Base-by-base conservation (phyloP, 2,329 filamentous ascomycete genomes). In the Pezicula radicicola region DNA sequence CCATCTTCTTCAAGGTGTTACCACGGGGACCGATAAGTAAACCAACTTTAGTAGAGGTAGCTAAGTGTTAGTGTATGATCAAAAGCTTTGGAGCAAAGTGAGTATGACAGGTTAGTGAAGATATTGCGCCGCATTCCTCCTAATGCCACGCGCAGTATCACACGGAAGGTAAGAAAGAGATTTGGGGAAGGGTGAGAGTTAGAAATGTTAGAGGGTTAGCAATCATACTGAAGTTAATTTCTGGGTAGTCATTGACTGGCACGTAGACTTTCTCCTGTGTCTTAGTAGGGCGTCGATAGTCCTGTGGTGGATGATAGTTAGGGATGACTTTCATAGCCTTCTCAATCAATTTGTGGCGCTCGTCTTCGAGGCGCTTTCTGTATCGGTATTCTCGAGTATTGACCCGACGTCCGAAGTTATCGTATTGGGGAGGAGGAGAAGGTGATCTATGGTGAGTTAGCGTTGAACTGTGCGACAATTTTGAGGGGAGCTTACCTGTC, bases 191-290 rank as follows among this genome's bases (percentile, higher is more conserved):
- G 45, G 25, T 54, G 58, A 66, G 61, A 68, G 74, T 88, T 87
- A 88, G 85, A 82, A 80, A 73, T 78, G 85, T 89, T 87, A 86
- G 85, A 91, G 91, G 91, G 91, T 96, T 96, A 96, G 92, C 87
- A 92, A 94, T 93, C 93, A 93, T 97, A 99, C 94, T 99, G 91
- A 99, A 99, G 88, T 99, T 99, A 87, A 99, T 97, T 76, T 99
- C 94, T 81, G 94, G 94, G 74, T 99, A 99, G 76, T 99, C 94
- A 84, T 99, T 99, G 79, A 99, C 94, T 72, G 94, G 94, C 73
- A 99, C 94, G 73, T 99, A 99, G 88, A 99, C 95, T 82, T 99
- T 99, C 82, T 99, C 94, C 77, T 99, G 94, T 70, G 94, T 99
- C 88, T 99, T 99, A 72, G 93, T 97, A 57, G 94, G 94, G 67